phyloP scores from a whole-genome alignment of 2,329 filamentous ascomycete species.

The Colletotrichum musae region DNA sequence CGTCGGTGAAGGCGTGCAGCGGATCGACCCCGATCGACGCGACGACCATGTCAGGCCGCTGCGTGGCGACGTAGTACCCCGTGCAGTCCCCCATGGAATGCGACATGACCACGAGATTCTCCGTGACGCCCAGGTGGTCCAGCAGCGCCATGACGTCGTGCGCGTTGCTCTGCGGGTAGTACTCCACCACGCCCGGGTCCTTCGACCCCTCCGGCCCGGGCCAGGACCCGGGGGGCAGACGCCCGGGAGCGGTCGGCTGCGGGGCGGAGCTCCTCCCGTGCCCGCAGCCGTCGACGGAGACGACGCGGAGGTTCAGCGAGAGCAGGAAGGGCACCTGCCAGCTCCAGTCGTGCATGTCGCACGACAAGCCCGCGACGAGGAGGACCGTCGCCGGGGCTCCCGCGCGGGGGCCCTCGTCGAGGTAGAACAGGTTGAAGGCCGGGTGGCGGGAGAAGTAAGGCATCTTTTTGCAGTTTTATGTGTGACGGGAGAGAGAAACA shows the following conservation, averaged over 20 bases:
- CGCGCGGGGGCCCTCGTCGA: conserved; percentile 18
- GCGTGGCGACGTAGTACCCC: conserved; percentile 23
- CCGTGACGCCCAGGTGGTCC: conserved; percentile 9
- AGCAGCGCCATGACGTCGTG: conserved; percentile 23
- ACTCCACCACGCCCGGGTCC: conserved; percentile 22
- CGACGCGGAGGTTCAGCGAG: conserved; percentile 20
- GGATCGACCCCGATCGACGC: conserved; percentile 26
- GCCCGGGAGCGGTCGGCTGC: conserved; percentile 7
- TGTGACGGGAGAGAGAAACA: no score
- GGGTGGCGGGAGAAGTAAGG: conserved; percentile 28
- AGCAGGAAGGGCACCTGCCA: conserved; percentile 29
- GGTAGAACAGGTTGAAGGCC: conserved; percentile 24
- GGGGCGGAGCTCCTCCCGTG: conserved; percentile 32
- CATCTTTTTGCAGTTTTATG: conserved; percentile 1
- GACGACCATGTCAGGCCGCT: conserved; percentile 6
- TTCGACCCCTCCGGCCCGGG: conserved; percentile 26
- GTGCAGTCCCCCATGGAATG: conserved; percentile 25
- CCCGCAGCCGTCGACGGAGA: conserved; percentile 25
- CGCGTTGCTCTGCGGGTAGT: conserved; percentile 33
- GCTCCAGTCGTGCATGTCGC: conserved; percentile 34
- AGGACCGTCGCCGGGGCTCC: not conserved
- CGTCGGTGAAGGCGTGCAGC: conserved; percentile 14
- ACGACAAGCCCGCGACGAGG: conserved; percentile 25
- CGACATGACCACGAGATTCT: conserved; percentile 18
- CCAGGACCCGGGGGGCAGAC: conserved; percentile 19